These are phyloP conservation scores for Erigeron canadensis DNA, from an alignment of 129 eudicot genomes.

Conservation along the genomic window DNA sequence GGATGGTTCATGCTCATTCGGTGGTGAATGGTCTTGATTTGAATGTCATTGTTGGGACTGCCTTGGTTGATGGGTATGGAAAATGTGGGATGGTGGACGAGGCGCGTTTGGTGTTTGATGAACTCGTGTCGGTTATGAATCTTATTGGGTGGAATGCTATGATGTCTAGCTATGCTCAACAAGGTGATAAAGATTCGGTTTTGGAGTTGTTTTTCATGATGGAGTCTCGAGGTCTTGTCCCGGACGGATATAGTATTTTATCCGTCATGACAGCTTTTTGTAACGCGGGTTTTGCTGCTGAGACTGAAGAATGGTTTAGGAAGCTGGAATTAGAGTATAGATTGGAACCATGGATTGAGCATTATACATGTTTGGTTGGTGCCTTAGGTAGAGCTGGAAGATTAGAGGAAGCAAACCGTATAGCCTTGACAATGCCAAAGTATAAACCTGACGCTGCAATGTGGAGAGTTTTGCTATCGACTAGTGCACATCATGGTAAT, in stretches of 20 bases:
- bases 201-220: conserved; percentile 47
- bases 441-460: conserved; percentile 74
- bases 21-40: conserved; percentile 48
- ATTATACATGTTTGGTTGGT: conserved; percentile 82
- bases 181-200: conserved; percentile 54
- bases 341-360: conserved; percentile 70
- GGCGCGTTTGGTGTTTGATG: conserved; percentile 62
- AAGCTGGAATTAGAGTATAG: conserved; percentile 51
- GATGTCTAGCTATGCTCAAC: conserved; percentile 84
- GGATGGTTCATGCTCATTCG: conserved; percentile 69
- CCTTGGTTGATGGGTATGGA: conserved; percentile 74
- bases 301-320: conserved; percentile 58
- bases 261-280: conserved; percentile 68
- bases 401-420: conserved; percentile 56
- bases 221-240: conserved; percentile 48
- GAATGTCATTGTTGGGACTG: conserved; percentile 58
- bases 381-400: conserved; percentile 66
- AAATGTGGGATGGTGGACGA: conserved; percentile 72
- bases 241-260: conserved; percentile 68
- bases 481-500: conserved; percentile 46
- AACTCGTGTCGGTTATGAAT: conserved; percentile 38
- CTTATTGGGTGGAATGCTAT: conserved; percentile 74
- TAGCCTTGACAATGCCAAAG: conserved; percentile 66
- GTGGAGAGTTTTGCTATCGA: conserved; percentile 68
- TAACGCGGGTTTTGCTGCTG: conserved; percentile 56